Evolutionary conservation across 257 asterid genomes (phyloP).

Genomic region (Nyctanthes arbortristis): DNA sequence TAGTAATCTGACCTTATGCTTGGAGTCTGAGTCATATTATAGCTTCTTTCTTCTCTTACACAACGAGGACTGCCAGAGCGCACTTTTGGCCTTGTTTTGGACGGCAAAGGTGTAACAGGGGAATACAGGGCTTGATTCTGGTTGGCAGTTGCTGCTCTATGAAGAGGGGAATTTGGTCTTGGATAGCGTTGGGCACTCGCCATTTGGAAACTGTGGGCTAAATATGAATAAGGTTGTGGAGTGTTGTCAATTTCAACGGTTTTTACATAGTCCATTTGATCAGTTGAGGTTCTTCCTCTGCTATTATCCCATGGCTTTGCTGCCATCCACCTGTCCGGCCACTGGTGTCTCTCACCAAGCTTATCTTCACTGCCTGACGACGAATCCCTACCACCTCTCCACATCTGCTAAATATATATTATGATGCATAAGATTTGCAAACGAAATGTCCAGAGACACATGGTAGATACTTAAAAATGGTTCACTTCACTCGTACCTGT

Average conservation of each 20-base stretch:
- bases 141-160: conserved; percentile 8
- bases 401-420: conserved; percentile 10
- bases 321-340: conserved; percentile 37
- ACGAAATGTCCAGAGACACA: not conserved
- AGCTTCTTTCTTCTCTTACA: conserved; percentile 31
- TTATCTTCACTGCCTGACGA: conserved; percentile 37
- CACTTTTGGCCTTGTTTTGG: conserved; percentile 31
- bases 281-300: conserved; percentile 39
- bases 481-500: conserved; percentile 29
- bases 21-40: conserved; percentile 33
- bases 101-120: conserved; percentile 34
- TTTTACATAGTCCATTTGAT: conserved; percentile 26
- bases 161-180: conserved; percentile 35
- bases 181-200: conserved; percentile 11
- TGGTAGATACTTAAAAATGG: not conserved
- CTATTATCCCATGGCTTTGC: conserved; percentile 36
- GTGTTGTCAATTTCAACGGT: conserved; percentile 39
- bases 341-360: conserved; percentile 29
- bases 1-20: conserved; percentile 31
- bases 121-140: conserved; percentile 20
- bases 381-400: conserved; percentile 32
- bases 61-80: conserved; percentile 43
- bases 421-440: not conserved
- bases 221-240: conserved; percentile 30
- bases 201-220: conserved; percentile 18